These are phyloP conservation scores for Mallotus repandus DNA, from an alignment of 441 rosid genomes.

Conservation along the genomic window DNA sequence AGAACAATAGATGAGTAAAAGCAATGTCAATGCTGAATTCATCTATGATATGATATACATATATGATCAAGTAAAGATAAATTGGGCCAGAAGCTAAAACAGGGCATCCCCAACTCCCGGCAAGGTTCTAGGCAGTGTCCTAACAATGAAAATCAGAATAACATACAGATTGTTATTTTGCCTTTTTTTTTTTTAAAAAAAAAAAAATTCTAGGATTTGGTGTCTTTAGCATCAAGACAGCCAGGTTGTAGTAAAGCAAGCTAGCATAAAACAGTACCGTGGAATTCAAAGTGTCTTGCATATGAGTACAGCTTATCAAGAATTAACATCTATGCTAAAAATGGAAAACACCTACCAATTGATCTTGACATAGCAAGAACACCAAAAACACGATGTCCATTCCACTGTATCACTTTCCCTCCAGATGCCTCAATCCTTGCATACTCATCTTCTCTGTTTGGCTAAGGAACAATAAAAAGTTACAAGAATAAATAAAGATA, in stretches of 20 bases:
- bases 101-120: background rate
- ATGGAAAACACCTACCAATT: constrained; percentile 51
- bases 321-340: background rate
- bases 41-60: too few relatives aligned
- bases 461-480: constrained; percentile 40
- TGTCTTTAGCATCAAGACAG: background rate
- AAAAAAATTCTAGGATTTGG: background rate
- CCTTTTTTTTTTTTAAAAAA: too few relatives aligned
- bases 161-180: background rate
- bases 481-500: background rate
- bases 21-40: background rate
- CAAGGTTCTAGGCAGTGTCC: background rate
- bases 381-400: constrained; percentile 84
- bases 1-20: background rate
- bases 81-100: background rate
- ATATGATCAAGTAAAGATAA: too few relatives aligned
- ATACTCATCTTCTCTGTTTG: constrained; percentile 78
- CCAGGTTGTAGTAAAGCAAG: background rate
- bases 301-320: background rate
- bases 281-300: background rate
- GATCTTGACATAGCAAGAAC: constrained; percentile 94
- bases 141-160: background rate
- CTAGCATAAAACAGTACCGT: background rate
- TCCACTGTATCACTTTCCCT: constrained; percentile 87
- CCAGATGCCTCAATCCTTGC: constrained; percentile 80